These are phyloP conservation scores for Edaphochlamys debaryana DNA, from an alignment of 139 green algal genomes.

Conservation along the genomic window DNA sequence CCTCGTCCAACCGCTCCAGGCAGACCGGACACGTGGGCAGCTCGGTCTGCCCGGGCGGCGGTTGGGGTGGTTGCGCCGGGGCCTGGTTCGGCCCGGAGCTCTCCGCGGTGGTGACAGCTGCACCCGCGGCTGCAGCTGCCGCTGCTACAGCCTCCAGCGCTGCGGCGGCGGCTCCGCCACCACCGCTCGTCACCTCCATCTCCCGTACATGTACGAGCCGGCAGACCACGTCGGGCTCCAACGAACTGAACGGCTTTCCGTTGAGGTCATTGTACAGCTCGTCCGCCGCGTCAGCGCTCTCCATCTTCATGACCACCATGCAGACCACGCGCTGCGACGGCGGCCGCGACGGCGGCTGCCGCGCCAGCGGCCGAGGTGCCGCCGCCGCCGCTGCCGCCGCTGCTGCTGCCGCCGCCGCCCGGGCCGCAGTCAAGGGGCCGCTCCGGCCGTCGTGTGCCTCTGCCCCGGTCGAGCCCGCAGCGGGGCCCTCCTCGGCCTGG, in stretches of 20 bases:
- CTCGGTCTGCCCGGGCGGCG: constrained; percentile 78
- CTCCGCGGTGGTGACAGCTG: no score
- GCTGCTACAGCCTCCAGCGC: no score
- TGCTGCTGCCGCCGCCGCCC: not conserved
- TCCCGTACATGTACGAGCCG: constrained; percentile 62
- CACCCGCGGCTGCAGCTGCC: no score
- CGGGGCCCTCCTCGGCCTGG: no score
- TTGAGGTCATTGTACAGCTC: constrained; percentile 88
- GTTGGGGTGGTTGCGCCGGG: no score
- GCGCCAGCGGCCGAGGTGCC: not conserved
- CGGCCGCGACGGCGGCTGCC: not conserved
- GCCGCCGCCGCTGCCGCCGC: not conserved
- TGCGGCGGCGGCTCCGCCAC: constrained; percentile 3
- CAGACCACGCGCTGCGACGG: constrained; percentile 59
- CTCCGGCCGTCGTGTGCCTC: no score
- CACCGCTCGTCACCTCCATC: constrained; percentile 56
- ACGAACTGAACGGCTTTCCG: constrained; percentile 78
- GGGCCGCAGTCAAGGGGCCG: not conserved
- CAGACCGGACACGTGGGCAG: constrained; percentile 96
- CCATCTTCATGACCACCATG: constrained; percentile 92
- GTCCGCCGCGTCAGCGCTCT: constrained; percentile 68
- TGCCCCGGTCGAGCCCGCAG: no score
- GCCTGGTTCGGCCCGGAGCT: not conserved
- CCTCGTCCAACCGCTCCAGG: constrained; percentile 94
- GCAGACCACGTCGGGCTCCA: constrained; percentile 90